These are phyloP conservation scores for Chytriomyces hyalinus DNA, from an alignment of 192 early-diverging fungal genomes.

Conservation along the genomic window DNA sequence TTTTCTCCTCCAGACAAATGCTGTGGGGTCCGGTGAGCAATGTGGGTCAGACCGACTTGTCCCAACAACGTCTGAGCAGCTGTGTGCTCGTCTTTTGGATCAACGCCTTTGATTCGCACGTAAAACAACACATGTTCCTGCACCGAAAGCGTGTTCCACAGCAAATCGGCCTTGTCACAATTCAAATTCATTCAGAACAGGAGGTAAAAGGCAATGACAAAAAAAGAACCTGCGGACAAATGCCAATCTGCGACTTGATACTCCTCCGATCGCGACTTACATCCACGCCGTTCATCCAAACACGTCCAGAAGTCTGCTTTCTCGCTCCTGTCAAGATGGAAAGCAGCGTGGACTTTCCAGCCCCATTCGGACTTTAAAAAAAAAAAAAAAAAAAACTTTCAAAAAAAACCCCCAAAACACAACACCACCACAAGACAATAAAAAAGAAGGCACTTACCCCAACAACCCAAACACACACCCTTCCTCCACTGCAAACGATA, in stretches of 20 bases:
- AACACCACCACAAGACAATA: background rate
- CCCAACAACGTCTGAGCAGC: slow-evolving; percentile 53
- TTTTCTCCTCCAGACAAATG: slow-evolving; percentile 79
- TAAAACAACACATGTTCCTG: slow-evolving; percentile 77
- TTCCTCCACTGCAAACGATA: slow-evolving; percentile 63
- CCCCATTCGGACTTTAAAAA: slow-evolving; percentile 46
- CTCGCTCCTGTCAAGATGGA: slow-evolving; percentile 74
- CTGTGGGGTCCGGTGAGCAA: slow-evolving; percentile 61
- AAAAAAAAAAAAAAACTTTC: background rate
- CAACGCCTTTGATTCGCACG: slow-evolving; percentile 71
- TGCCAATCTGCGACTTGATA: slow-evolving; percentile 68
- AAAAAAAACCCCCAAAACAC: slow-evolving; percentile 2
- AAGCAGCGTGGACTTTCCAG: slow-evolving; percentile 73
- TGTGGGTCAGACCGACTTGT: slow-evolving; percentile 60
- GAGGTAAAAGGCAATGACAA: background rate
- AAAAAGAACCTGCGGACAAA: slow-evolving; percentile 68
- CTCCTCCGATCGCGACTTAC: slow-evolving; percentile 55
- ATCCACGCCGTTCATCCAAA: slow-evolving; percentile 62
- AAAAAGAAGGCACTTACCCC: slow-evolving; percentile 34
- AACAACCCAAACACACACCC: slow-evolving; percentile 71
- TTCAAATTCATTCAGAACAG: background rate
- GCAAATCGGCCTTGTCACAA: slow-evolving; percentile 58
- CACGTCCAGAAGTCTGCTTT: slow-evolving; percentile 59
- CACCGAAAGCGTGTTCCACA: slow-evolving; percentile 76
- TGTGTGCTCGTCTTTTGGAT: slow-evolving; percentile 46